Percentiles rank a stretch among this genome's conserved stretches.
phyloP scores from a whole-genome alignment of 202 grass and related monocot species.

The Zizania palustris region DNA sequence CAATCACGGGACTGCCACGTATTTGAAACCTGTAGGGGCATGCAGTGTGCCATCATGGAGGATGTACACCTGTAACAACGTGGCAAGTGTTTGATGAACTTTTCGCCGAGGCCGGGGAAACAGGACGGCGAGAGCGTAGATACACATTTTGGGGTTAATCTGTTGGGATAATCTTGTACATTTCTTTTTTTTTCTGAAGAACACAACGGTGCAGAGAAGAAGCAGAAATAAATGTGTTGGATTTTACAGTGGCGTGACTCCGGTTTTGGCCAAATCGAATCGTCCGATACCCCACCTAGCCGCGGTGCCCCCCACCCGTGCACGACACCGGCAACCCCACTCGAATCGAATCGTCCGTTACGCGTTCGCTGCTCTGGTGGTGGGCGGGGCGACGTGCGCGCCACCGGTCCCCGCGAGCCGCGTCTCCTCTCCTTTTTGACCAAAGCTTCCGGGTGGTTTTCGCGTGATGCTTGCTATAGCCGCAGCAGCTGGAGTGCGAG shows the following conservation, averaged over 20 bases:
- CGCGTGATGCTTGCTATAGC: constrained; percentile 40
- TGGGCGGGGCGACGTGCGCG: no score
- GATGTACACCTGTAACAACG: background rate
- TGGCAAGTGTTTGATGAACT: background rate
- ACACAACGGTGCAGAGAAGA: constrained; percentile 5
- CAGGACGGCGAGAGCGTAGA: constrained; percentile 24
- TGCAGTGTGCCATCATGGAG: background rate
- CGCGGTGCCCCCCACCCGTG: constrained; percentile 8
- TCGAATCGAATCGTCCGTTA: no score
- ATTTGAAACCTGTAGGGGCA: background rate
- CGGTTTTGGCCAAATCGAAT: constrained; percentile 32
- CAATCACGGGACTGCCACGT: constrained; percentile 25
- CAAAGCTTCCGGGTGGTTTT: background rate
- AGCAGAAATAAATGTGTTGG: background rate
- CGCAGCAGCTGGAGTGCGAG: background rate
- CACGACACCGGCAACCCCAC: constrained; percentile 4
- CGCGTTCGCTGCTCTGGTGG: constrained; percentile 31
- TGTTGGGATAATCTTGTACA: constrained; percentile 44
- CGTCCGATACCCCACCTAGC: background rate
- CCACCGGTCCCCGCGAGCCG: background rate
- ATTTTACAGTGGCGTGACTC: constrained; percentile 57
- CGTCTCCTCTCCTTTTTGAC: background rate
- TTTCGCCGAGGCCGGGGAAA: constrained; percentile 16
- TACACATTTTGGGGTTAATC: constrained; percentile 24
- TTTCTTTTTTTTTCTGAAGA: constrained; percentile 26